These are phyloP conservation scores for Paramecium sonneborni DNA, from an alignment of 73 alveolate species.

Conservation along the genomic window DNA sequence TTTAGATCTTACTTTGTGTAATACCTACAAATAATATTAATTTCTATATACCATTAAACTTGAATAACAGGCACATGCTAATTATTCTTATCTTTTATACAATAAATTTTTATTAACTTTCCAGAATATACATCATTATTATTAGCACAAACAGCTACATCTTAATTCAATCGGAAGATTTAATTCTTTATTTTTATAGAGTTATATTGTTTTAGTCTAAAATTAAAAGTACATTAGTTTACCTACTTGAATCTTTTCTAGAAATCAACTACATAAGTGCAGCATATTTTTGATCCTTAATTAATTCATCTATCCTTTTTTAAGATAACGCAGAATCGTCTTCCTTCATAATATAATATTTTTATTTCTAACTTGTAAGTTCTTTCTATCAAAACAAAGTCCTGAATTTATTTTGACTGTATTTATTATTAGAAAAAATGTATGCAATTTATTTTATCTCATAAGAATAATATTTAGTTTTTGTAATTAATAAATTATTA, in stretches of 20 bases:
- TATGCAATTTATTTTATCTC: background rate
- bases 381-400: background rate
- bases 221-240: background rate
- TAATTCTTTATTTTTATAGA: background rate
- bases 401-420: background rate
- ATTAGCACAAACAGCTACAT: conserved; percentile 38
- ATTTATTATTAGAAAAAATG: background rate
- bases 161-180: background rate
- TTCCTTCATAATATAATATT: background rate
- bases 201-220: background rate
- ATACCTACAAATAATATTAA: conserved; percentile 54
- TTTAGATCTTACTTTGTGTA: conserved; percentile 82
- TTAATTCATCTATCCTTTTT: background rate
- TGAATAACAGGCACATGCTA: conserved; percentile 74
- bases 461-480: no score
- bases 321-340: background rate
- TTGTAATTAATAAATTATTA: no score
- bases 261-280: background rate
- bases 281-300: background rate
- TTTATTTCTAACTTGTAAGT: background rate
- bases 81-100: background rate
- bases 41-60: conserved; percentile 78
- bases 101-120: background rate
- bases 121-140: conserved; percentile 46
- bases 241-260: background rate